Percentiles rank a stretch among this genome's conserved stretches.
Evolutionary conservation across 1,284 basidiomycete species (phyloP).

Genomic region (Marasmius oreades): DNA sequence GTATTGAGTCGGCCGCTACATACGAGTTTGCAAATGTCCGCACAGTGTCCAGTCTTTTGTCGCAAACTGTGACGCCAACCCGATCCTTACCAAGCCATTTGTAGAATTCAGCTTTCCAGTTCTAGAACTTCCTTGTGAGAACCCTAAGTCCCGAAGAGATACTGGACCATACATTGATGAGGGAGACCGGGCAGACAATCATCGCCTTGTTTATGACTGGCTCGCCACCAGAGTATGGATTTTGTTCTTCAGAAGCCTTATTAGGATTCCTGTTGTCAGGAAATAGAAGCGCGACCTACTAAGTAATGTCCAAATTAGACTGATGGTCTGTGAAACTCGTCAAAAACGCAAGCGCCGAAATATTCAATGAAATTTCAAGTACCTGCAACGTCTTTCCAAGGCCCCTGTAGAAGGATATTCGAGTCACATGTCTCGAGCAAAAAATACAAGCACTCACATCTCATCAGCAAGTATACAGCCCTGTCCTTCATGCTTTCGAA

Average conservation of each 20-base stretch:
- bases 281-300: conserved; percentile 45
- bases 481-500: conserved; percentile 83
- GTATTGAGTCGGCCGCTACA: conserved; percentile 20
- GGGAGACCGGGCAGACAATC: conserved; percentile 92
- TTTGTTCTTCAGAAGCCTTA: conserved; percentile 62
- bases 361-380: conserved; percentile 3
- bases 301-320: conserved; percentile 84
- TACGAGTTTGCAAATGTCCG: conserved; percentile 76
- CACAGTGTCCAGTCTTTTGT: conserved; percentile 71
- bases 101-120: conserved; percentile 94
- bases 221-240: conserved; percentile 64
- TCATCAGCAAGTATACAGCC: conserved; percentile 98
- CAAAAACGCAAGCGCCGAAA: neutral
- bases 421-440: conserved; percentile 7
- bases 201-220: conserved; percentile 74
- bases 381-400: conserved; percentile 91
- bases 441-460: conserved; percentile 61
- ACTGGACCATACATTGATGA: conserved; percentile 64
- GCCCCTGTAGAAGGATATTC: conserved; percentile 55
- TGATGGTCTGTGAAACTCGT: conserved; percentile 62
- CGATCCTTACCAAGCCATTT: conserved; percentile 92
- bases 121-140: conserved; percentile 41
- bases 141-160: conserved; percentile 7
- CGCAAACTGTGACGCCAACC: conserved; percentile 76
- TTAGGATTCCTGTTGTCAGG: neutral